Evolutionary conservation across 768 basidiomycete genomes (phyloP).

Genomic region (Megacollybia marginata): DNA sequence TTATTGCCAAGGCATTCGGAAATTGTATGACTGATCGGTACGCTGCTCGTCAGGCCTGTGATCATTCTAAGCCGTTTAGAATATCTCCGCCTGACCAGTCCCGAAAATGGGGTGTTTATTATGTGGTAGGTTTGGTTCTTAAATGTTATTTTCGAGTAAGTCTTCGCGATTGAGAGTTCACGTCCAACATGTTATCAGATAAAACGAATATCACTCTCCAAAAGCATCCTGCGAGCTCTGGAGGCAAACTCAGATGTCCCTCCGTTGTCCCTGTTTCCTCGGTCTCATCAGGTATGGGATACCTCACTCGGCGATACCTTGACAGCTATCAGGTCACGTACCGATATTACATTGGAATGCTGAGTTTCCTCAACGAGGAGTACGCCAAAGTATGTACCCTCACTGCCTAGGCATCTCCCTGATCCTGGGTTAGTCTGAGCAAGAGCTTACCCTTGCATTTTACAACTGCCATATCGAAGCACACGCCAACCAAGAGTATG

Average conservation of each 20-base stretch:
- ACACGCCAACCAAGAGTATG: slow-evolving; percentile 78
- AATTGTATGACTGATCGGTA: slow-evolving; percentile 76
- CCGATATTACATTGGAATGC: slow-evolving; percentile 90
- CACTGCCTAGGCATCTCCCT: background rate
- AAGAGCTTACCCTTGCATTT: slow-evolving; percentile 82
- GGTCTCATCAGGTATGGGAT: slow-evolving; percentile 69
- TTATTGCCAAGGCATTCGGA: slow-evolving; percentile 85
- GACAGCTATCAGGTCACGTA: slow-evolving; percentile 68
- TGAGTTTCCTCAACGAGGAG: slow-evolving; percentile 90
- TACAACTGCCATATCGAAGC: slow-evolving; percentile 71
- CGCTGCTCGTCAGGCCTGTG: background rate
- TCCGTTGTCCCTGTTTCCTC: slow-evolving; percentile 64
- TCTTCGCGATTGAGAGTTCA: slow-evolving; percentile 9
- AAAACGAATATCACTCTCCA: slow-evolving; percentile 83
- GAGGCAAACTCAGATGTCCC: slow-evolving; percentile 84
- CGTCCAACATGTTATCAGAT: slow-evolving; percentile 40
- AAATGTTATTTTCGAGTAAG: slow-evolving; percentile 92
- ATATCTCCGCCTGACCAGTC: slow-evolving; percentile 66
- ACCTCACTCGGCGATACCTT: slow-evolving; percentile 6
- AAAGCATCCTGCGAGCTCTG: slow-evolving; percentile 87
- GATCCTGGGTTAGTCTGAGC: slow-evolving; percentile 54
- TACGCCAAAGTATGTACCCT: slow-evolving; percentile 59
- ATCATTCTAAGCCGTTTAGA: slow-evolving; percentile 22
- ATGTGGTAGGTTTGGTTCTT: slow-evolving; percentile 82
- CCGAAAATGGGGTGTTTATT: slow-evolving; percentile 89